Conservation (phyloP, 2,329 filamentous ascomycete genomes). For the Nothophaeocryptopus gaeumannii region DNA sequence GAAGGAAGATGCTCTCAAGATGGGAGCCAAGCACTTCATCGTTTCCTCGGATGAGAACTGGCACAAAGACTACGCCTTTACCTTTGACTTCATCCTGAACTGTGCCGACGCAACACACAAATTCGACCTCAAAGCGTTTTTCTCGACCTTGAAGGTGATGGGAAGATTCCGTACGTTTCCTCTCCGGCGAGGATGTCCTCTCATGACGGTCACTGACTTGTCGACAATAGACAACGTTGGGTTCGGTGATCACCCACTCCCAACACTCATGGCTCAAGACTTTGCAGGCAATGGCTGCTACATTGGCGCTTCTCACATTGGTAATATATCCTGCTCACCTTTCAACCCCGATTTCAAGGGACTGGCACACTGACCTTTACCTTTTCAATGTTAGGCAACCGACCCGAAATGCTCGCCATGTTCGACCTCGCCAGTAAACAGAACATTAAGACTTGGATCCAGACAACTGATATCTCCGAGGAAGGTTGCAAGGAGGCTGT, state of each 20-base stretch:
- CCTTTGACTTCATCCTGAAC: slow-evolving; percentile 75
- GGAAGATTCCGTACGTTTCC: slow-evolving; percentile 57
- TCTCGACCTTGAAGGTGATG: slow-evolving; percentile 77
- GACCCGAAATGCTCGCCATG: slow-evolving; percentile 52
- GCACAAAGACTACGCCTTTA: slow-evolving; percentile 55
- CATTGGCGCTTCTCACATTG: slow-evolving; percentile 51
- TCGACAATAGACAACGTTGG: slow-evolving; percentile 62
- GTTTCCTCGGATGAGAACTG: slow-evolving; percentile 57
- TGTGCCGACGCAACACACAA: slow-evolving; percentile 66
- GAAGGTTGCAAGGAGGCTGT: slow-evolving; percentile 68
- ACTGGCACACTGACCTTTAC: slow-evolving; percentile 31
- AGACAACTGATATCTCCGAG: slow-evolving; percentile 69
- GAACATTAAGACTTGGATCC: slow-evolving; percentile 55
- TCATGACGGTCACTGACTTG: slow-evolving; percentile 62
- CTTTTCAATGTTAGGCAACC: slow-evolving; percentile 13
- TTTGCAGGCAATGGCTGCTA: slow-evolving; percentile 69
- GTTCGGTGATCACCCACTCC: slow-evolving; percentile 72
- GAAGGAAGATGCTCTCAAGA: slow-evolving; percentile 58
- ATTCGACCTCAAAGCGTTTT: slow-evolving; percentile 66
- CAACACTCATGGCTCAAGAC: slow-evolving; percentile 61
- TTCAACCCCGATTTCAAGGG: slow-evolving; percentile 36
- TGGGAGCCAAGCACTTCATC: slow-evolving; percentile 62
- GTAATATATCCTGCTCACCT: slow-evolving; percentile 35
- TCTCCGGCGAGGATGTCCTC: slow-evolving; percentile 71
- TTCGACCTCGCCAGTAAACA: slow-evolving; percentile 50